Conservation (phyloP, 768 basidiomycete genomes). For the Leccinum disarticulatum region DNA sequence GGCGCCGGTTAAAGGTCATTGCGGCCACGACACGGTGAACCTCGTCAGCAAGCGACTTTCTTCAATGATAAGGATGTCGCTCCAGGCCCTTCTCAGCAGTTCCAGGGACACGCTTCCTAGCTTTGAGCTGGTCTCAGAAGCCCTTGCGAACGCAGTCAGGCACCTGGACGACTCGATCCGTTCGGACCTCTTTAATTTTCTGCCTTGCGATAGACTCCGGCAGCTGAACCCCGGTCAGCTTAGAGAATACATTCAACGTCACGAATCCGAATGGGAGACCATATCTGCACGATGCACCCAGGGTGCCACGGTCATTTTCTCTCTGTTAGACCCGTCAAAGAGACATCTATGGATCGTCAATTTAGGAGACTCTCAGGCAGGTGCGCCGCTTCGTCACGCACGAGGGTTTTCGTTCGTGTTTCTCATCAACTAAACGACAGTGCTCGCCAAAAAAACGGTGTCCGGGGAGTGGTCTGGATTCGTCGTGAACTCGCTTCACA, state of each 20-base stretch:
- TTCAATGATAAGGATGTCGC: conserved; percentile 37
- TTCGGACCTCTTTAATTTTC: conserved; percentile 43
- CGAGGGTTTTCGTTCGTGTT: background rate
- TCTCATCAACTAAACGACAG: conserved; percentile 11
- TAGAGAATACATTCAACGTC: conserved; percentile 38
- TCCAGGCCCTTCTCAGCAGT: conserved; percentile 36
- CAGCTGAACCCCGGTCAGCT: conserved; percentile 40
- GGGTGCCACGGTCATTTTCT: conserved; percentile 34
- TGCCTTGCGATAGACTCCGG: conserved; percentile 38
- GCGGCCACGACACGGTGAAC: conserved; percentile 48
- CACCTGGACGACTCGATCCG: conserved; percentile 44
- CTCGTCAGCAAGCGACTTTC: conserved; percentile 43
- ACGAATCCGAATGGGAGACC: conserved; percentile 37
- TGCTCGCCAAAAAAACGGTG: conserved; percentile 23
- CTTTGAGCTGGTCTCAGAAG: conserved; percentile 38
- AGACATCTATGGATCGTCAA: conserved; percentile 35
- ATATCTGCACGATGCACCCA: conserved; percentile 35
- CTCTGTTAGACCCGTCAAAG: conserved; percentile 29
- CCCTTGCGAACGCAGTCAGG: conserved; percentile 39
- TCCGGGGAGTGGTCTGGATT: conserved; percentile 22
- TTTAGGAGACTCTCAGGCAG: conserved; percentile 37
- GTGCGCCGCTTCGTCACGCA: conserved; percentile 12
- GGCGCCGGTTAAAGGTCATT: conserved; percentile 39
- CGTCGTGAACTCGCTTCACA: conserved; percentile 31
- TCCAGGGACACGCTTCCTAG: conserved; percentile 19